Evolutionary conservation across 257 asterid genomes (phyloP), one percentile per base, ranked within the genome.

Genomic region (Salvia hispanica): DNA sequence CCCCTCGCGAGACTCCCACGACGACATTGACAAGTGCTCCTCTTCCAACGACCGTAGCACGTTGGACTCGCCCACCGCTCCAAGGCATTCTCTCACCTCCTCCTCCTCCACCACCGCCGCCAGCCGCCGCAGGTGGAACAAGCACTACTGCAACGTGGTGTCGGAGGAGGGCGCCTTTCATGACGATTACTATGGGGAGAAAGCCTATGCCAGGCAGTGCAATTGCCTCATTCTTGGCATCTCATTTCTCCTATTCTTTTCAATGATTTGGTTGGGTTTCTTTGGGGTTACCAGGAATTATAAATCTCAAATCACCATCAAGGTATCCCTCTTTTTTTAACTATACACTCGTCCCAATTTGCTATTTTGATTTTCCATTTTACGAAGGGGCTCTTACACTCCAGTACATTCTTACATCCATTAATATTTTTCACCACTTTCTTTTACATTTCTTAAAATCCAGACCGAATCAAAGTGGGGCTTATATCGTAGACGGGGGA

Each of bases 1-100:
- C 79, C 96, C 40, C 0, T 82, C 94, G 5, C 77, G 78, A 0
- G 90, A 83, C 57, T 87, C 95, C 40, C 80, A 85, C 3, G 91
- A 83, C 5, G 89, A 82, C 36, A 77, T 56, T 5, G 81, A 80
- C 10, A 82, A 81, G 67, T 79, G 79, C 14, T 81, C 88, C 0
- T 77, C 86, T 0, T 72, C 88, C 3, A 74, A 76, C 25, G 70
- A 66, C 13, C 76, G 62, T 1, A 83, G 89, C 69, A 76, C 90
- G 0, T 46, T 50, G 51, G 85, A 79, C n/a, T 86, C 90, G 4
- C 92, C 89, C 7, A 69, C 83, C 0, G 62, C 59, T 16, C 78
- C 86, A 3, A 72, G 86, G 73, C 72, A 64, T 66, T 77, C 89
- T 12, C 48, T 78, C 77, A 78, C 79, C 0, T 81, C 94, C 9